phyloP scores from a whole-genome alignment of 768 basidiomycete genomes.

The Sistotremastrum niveocremeum region DNA sequence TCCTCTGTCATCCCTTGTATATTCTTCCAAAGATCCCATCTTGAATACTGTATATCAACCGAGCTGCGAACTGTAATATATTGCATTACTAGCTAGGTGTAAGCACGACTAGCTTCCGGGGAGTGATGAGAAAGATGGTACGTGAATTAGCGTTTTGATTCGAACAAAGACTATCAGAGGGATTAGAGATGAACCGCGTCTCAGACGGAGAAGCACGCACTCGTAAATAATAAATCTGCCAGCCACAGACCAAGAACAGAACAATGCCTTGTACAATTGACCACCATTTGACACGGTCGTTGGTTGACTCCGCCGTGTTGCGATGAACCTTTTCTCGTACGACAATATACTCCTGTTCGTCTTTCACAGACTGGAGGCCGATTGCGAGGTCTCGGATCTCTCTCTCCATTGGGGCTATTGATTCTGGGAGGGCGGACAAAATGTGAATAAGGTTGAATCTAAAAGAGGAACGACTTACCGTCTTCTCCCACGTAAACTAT shows the following conservation, averaged over 20 bases:
- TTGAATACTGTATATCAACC: too few relatives aligned
- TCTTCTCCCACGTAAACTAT: slow-evolving; percentile 89
- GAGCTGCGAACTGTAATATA: too few relatives aligned
- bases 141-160: too few relatives aligned
- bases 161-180: too few relatives aligned
- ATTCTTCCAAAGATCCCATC: too few relatives aligned
- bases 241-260: slow-evolving; percentile 80
- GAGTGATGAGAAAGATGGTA: too few relatives aligned
- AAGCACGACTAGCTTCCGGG: too few relatives aligned
- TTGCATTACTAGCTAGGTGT: too few relatives aligned
- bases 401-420: slow-evolving; percentile 89
- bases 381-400: slow-evolving; percentile 81
- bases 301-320: slow-evolving; percentile 88
- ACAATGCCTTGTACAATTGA: slow-evolving; percentile 82
- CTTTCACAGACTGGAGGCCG: slow-evolving; percentile 81
- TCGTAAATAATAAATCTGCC: slow-evolving; percentile 98
- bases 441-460: not conserved
- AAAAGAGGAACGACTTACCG: slow-evolving; percentile 31
- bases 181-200: too few relatives aligned
- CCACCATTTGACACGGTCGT: slow-evolving; percentile 98
- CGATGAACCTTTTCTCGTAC: slow-evolving; percentile 86
- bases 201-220: slow-evolving; percentile 22
- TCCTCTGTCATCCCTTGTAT: too few relatives aligned
- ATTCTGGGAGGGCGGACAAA: slow-evolving; percentile 29
- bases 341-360: slow-evolving; percentile 98